Conservation (phyloP, 371 early-diverging fungal genomes). For the Enteropsectra breve region DNA sequence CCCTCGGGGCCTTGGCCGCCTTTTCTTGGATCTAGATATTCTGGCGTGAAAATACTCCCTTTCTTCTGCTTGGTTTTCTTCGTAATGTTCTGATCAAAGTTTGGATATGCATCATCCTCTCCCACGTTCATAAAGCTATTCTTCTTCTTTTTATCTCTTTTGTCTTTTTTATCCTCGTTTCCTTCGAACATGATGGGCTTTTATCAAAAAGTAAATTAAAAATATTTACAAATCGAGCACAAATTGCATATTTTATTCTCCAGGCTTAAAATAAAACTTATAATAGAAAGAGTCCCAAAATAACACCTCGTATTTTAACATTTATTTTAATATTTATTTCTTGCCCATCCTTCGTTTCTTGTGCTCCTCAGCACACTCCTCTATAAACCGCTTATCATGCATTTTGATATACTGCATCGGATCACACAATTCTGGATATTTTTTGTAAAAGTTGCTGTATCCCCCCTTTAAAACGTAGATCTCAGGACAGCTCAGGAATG, state of each 20-base stretch:
- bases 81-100: background rate
- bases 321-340: constrained; percentile 13
- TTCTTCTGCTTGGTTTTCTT: background rate
- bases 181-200: no score
- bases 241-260: background rate
- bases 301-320: no score
- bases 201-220: background rate
- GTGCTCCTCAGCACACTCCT: constrained; percentile 14
- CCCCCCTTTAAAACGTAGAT: constrained; percentile 79
- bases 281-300: background rate
- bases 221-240: background rate
- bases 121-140: background rate
- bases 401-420: constrained; percentile 54
- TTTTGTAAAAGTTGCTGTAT: constrained; percentile 66
- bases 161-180: no score
- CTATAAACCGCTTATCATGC: constrained; percentile 40
- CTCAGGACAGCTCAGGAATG: constrained; percentile 69
- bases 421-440: constrained; percentile 53
- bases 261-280: background rate
- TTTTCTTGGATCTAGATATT: background rate
- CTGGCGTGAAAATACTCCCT: background rate
- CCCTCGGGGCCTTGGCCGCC: no score
- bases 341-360: constrained; percentile 1
- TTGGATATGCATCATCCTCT: constrained; percentile 1
- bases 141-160: background rate